phyloP scores from a whole-genome alignment of 352 stramenopile genomes.

The Phytophthora agathidicida region DNA sequence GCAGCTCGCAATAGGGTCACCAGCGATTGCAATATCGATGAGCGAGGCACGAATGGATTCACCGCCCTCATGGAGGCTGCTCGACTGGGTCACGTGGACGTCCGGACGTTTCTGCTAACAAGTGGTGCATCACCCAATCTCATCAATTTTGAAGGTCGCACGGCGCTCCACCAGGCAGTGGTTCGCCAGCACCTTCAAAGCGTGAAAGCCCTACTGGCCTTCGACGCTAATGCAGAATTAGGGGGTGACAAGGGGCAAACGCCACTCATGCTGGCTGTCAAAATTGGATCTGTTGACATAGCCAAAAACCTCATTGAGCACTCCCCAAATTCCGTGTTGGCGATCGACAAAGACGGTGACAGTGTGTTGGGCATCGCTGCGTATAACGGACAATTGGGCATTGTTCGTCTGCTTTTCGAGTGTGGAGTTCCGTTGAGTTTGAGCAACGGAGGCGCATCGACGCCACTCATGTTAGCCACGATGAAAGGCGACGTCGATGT shows the following conservation, averaged over 20 bases:
- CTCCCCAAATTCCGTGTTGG: background rate
- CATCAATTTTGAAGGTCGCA: constrained; percentile 4
- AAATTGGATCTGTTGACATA: background rate
- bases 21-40: background rate
- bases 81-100: background rate
- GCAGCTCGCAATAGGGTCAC: background rate
- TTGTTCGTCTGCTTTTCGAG: constrained; percentile 4
- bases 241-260: background rate
- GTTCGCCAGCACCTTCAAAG: background rate
- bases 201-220: background rate
- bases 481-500: constrained; percentile 9
- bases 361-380: constrained; percentile 7
- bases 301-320: background rate
- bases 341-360: constrained; percentile 11
- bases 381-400: constrained; percentile 2
- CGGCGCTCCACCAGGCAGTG: constrained; percentile 11
- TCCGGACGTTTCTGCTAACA: constrained; percentile 8
- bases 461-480: constrained; percentile 20
- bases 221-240: constrained; percentile 8
- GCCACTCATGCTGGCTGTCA: constrained; percentile 3
- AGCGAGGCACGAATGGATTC: background rate
- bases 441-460: constrained; percentile 10
- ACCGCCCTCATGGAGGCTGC: constrained; percentile 12
- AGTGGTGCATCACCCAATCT: background rate
- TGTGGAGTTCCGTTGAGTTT: background rate